phyloP scores from a whole-genome alignment of 495 filamentous ascomycete species.

The Xylaria sp. region DNA sequence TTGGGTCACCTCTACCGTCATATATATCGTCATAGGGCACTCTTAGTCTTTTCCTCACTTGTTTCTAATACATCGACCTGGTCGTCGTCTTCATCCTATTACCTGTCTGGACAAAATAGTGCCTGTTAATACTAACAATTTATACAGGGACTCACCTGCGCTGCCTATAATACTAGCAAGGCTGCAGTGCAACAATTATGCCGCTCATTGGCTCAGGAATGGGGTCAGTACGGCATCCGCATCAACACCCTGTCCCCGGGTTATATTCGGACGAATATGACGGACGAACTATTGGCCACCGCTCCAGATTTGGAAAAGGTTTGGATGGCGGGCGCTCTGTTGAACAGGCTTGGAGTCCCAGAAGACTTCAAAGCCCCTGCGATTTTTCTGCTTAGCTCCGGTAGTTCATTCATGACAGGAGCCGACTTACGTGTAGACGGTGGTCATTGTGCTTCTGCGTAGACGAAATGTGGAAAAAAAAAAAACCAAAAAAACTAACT shows the following conservation, averaged over 20 bases:
- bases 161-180: constrained; percentile 38
- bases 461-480: too few species aligned
- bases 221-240: constrained; percentile 34
- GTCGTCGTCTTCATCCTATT: too few species aligned
- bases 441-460: constrained; percentile 42
- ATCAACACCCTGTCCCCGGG: constrained; percentile 38
- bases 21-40: too few species aligned
- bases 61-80: too few species aligned
- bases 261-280: constrained; percentile 38
- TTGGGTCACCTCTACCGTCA: too few species aligned
- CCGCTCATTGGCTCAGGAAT: constrained; percentile 34
- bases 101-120: too few species aligned
- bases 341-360: constrained; percentile 47
- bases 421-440: constrained; percentile 39
- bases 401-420: constrained; percentile 44
- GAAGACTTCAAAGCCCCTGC: constrained; percentile 54
- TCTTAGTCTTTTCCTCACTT: too few species aligned
- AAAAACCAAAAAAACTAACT: too few species aligned
- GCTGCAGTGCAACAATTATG: constrained; percentile 35
- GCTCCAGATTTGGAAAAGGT: constrained; percentile 42
- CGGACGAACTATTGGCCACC: constrained; percentile 22
- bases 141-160: constrained; percentile 27
- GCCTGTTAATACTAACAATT: too few species aligned
- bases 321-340: constrained; percentile 35
- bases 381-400: constrained; percentile 53